Base-by-base conservation (phyloP, 208 protist species). In the Wallacemonas sp. region DNA sequence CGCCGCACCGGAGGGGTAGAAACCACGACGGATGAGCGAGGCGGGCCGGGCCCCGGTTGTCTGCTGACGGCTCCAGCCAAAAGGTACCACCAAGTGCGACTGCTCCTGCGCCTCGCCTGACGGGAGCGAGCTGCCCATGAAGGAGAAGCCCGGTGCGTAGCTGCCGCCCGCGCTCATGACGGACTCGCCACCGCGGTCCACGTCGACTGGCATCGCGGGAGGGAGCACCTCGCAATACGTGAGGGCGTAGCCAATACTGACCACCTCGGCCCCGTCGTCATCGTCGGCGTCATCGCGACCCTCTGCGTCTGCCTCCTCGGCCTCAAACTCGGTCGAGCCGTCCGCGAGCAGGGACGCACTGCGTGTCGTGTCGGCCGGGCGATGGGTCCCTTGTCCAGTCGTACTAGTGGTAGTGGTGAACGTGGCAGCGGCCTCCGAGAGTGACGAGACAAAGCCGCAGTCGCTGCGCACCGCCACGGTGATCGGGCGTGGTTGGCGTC, bases 171-270 rank as follows among this genome's bases (percentile, higher is more conserved):
- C 61, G 31, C 22, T 31, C 3, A 1, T 59, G 14, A 10, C 31
- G n/a, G 63, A 46, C 10, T 64, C 57, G 0, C 20, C 38, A 45
- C 7, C 10, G 26, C 39, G 36, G 18, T 49, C 41, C 2, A 12
- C 41, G 3, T 61, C 32, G 10, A 26, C 7, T 4, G 8, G 25
- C 32, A 33, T 38, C 7, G 8, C n/a, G 38, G 12, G 2, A 3
- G 32, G 61, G n/a, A 57, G 63, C 36, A 92, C 71, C 20, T 92
- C 87, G 54, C 86, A 92, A 48, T 88, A 84, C 7, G 83, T 88
- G 12, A 95, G 42, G 14, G 78, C 77, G 77, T 86, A 95, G 38
- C 89, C 87, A 48, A 95, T 69, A 29, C 7, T 22, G 11, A 59
- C 52, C 0, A 29, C 8, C 52, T 86, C 81, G 36, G 84, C 78